Evolutionary conservation across 169 alveolate genomes (phyloP).

Genomic region (Plasmodium vinckei): DNA sequence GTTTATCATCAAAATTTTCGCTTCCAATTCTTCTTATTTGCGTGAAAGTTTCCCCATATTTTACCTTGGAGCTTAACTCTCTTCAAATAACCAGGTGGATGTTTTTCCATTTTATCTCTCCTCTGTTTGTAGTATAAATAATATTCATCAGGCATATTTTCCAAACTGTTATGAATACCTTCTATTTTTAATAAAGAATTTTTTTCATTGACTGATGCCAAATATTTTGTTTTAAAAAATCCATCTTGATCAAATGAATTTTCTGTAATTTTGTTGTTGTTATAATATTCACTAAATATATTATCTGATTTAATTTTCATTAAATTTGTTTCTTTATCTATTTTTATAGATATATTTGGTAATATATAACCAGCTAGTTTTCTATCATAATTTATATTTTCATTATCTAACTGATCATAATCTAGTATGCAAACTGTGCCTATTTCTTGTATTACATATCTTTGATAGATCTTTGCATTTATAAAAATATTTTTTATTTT

Average conservation of each 20-base stretch:
- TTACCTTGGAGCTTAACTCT: slow-evolving; percentile 60
- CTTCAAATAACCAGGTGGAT: slow-evolving; percentile 73
- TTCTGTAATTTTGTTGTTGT: slow-evolving; percentile 22
- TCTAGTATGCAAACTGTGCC: slow-evolving; percentile 49
- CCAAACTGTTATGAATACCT: slow-evolving; percentile 35
- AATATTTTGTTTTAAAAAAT: slow-evolving; percentile 68
- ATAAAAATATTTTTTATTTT: slow-evolving; percentile 35
- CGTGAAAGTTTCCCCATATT: slow-evolving; percentile 76
- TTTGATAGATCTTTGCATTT: slow-evolving; percentile 64
- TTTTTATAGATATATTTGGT: slow-evolving; percentile 57
- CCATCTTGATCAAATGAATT: slow-evolving; percentile 52
- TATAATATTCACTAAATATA: slow-evolving; percentile 66
- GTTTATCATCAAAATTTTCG: slow-evolving; percentile 36
- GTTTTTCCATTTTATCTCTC: slow-evolving; percentile 70
- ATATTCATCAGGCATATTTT: slow-evolving; percentile 63
- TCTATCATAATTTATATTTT: slow-evolving; percentile 51
- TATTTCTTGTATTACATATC: slow-evolving; percentile 72
- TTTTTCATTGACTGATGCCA: slow-evolving; percentile 24
- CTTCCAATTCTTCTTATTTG: slow-evolving; percentile 66
- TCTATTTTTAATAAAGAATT: slow-evolving; percentile 42
- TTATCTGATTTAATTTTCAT: slow-evolving; percentile 58
- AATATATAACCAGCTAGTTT: slow-evolving; percentile 64
- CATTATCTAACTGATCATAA: slow-evolving; percentile 29
- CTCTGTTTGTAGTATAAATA: slow-evolving; percentile 54
- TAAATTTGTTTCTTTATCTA: slow-evolving; percentile 37